These are phyloP conservation scores for Pyrenula massariospora DNA, from an alignment of 495 filamentous ascomycete species.

Conservation along the genomic window DNA sequence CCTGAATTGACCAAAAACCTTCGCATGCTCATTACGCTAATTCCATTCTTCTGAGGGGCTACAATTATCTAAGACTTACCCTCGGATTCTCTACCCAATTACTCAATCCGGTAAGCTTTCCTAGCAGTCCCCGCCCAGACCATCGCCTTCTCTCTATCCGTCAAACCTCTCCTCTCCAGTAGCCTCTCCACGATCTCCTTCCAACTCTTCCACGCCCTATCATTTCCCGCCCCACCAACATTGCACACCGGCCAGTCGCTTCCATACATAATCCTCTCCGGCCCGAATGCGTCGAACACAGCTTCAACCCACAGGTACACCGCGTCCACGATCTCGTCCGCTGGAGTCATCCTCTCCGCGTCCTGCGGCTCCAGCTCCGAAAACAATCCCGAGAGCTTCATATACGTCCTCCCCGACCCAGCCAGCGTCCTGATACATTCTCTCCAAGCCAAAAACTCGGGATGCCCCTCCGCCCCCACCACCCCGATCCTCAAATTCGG, in stretches of 20 bases:
- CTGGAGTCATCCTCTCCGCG: constrained; percentile 21
- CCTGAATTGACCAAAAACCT: no score
- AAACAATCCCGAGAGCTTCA: constrained; percentile 83
- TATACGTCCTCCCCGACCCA: constrained; percentile 50
- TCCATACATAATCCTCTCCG: constrained; percentile 71
- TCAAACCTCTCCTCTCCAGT: constrained; percentile 44
- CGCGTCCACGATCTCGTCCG: constrained; percentile 24
- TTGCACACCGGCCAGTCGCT: constrained; percentile 88
- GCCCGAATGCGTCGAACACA: constrained; percentile 55
- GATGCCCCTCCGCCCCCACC: background rate
- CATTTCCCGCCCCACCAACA: constrained; percentile 42
- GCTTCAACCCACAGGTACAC: constrained; percentile 55
- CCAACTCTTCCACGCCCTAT: constrained; percentile 40
- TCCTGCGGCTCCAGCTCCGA: constrained; percentile 49
- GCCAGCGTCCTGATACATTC: constrained; percentile 46
- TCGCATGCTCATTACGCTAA: no score
- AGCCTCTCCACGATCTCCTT: constrained; percentile 33
- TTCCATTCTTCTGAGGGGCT: no score
- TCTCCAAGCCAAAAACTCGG: constrained; percentile 22
- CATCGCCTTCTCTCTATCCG: constrained; percentile 40
- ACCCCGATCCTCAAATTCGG: constrained; percentile 46
- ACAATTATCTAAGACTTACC: no score
- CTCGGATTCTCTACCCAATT: no score
- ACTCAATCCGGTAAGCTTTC: constrained; percentile 53
- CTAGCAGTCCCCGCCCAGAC: constrained; percentile 62